Evolutionary conservation across 2,329 filamentous ascomycete species (phyloP).

Genomic region (Uncinocarpus reesii): DNA sequence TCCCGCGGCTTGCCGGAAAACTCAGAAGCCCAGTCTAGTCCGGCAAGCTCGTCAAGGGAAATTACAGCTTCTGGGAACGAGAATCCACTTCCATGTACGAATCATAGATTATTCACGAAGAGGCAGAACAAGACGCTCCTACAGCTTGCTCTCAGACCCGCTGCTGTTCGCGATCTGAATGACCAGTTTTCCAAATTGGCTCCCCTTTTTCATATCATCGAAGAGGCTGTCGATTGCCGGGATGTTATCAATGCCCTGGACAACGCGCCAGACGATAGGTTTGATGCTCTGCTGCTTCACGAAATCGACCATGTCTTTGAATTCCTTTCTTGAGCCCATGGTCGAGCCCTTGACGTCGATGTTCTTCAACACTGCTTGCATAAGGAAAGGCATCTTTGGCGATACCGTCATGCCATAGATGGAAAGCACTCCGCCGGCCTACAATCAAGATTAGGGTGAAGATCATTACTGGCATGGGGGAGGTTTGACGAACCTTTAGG

Average conservation of each 20-base stretch:
- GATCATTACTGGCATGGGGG: background rate
- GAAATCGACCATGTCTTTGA: slow-evolving; percentile 80
- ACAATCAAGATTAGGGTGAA: background rate
- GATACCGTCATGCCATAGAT: slow-evolving; percentile 84
- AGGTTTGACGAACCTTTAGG: slow-evolving; percentile 47
- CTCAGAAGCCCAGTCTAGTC: background rate
- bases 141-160: slow-evolving; percentile 17
- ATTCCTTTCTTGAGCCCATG: slow-evolving; percentile 86
- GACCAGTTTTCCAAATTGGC: slow-evolving; percentile 87
- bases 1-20: background rate
- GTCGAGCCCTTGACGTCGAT: slow-evolving; percentile 77
- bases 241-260: slow-evolving; percentile 63
- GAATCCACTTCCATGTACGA: too few relatives aligned
- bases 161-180: slow-evolving; percentile 35
- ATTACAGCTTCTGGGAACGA: too few relatives aligned
- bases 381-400: slow-evolving; percentile 77
- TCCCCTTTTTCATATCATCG: slow-evolving; percentile 73
- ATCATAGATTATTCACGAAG: too few relatives aligned
- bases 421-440: slow-evolving; percentile 69
- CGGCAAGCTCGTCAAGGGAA: background rate
- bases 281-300: slow-evolving; percentile 61
- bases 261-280: slow-evolving; percentile 65
- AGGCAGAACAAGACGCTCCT: background rate
- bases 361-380: slow-evolving; percentile 76
- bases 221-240: slow-evolving; percentile 74